Conservation (phyloP, 345 rosid species). For the Acer saccharum region DNA sequence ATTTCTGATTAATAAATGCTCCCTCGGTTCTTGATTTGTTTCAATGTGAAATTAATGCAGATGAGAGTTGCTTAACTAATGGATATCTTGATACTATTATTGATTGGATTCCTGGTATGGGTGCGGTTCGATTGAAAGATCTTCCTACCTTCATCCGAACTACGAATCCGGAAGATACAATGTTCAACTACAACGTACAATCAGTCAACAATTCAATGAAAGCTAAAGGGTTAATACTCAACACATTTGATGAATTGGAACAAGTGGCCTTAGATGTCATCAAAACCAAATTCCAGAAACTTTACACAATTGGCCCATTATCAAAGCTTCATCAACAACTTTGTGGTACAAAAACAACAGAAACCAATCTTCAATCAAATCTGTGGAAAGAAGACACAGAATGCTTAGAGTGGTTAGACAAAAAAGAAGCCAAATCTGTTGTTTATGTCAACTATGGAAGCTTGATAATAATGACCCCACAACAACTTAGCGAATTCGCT, state of each 20-base stretch:
- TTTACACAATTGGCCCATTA: conserved; percentile 29
- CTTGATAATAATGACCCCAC: conserved; percentile 16
- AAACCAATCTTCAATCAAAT: background rate
- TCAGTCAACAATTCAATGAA: conserved; percentile 22
- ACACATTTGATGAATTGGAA: conserved; percentile 45
- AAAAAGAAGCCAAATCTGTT: conserved; percentile 26
- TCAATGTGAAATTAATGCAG: conserved; percentile 19
- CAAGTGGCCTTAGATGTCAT: conserved; percentile 28
- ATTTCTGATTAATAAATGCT: too few relatives aligned
- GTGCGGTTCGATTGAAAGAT: conserved; percentile 40
- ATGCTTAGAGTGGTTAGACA: conserved; percentile 28
- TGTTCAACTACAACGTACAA: conserved; percentile 30
- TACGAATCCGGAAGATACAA: conserved; percentile 33
- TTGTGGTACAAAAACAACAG: background rate
- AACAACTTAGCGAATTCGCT: conserved; percentile 28
- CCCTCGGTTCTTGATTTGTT: background rate
- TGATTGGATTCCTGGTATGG: conserved; percentile 56
- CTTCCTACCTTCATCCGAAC: conserved; percentile 44
- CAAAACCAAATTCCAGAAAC: conserved; percentile 12
- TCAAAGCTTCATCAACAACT: conserved; percentile 17
- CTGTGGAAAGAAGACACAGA: conserved; percentile 31
- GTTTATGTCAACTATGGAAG: conserved; percentile 31
- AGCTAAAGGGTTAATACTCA: conserved; percentile 42
- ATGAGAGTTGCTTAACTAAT: conserved; percentile 30
- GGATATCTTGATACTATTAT: conserved; percentile 40